Base-by-base conservation (phyloP, 495 filamentous ascomycete species). In the Penicillium waksmanii region DNA sequence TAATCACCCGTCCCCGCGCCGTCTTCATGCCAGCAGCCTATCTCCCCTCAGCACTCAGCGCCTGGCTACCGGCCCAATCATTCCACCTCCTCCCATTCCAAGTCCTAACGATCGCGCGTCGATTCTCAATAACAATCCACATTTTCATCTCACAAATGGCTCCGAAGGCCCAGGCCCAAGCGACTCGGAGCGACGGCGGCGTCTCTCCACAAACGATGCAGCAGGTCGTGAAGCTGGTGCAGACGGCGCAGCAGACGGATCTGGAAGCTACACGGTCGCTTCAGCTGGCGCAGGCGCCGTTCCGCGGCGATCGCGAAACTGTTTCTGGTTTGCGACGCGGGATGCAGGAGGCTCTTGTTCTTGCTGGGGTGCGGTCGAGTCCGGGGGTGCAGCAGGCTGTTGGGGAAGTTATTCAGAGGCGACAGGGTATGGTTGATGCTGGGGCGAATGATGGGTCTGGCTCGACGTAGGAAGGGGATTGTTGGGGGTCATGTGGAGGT, bases 21-120 rank as follows among this genome's bases (percentile, higher is more conserved):
- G 51, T 78, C 34, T 74, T 78, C 58, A 66, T 78, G 59, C 72
- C 75, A 15, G 55, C 51, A 2, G 36, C 65, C 23, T 74, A 74
- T 40, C 63, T 79, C 33, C 76, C 75, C 9, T 13, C 53, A 11
- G 47, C 44, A 15, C 67, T 92, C 17, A 77, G 79, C 19, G 72
- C 71, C 3, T 61, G 91, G 38, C 56, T 94, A 46, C 96, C 48
- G 66, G 89, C 33, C 65, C 64, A 8, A 67, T 66, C 33, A 58
- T 67, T 78, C 27, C 87, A 88, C 58, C 89, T 95, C 50, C 78
- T 97, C n/a, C 95, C 91, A 11, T 98, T 96, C 71, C 93, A 98
- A 73, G 82, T 88, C 62, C 78, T 97, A 34, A 66, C 80, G 13
- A 80, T 98, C n/a, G 86, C 89, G 3, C 85, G 93, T 34, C 93